Percentiles rank a stretch among this genome's conserved stretches.
These are phyloP conservation scores for Yamadazyma endophytica DNA, from an alignment of 805 yeast genomes.

Conservation along the genomic window DNA sequence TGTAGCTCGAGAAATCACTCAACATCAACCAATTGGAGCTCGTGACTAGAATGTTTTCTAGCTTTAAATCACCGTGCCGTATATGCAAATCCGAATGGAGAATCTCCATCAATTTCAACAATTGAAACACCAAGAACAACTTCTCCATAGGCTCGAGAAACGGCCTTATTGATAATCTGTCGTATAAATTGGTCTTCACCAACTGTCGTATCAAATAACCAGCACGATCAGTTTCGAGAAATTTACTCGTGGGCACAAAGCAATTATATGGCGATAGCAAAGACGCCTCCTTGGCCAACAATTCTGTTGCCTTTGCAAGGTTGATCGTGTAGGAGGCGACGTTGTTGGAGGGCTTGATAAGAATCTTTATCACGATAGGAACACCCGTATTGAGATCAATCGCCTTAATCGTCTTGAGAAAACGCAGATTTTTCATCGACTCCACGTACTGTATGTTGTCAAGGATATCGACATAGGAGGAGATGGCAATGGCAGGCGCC, in stretches of 20 bases:
- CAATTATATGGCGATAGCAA: conserved; percentile 49
- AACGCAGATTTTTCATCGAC: conserved; percentile 75
- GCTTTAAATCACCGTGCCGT: conserved; percentile 86
- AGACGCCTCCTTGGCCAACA: conserved; percentile 30
- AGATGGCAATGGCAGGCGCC: conserved; percentile 86
- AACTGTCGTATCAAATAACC: conserved; percentile 85
- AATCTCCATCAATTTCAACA: conserved; percentile 56
- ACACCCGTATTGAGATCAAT: conserved; percentile 62
- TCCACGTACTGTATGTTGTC: conserved; percentile 71
- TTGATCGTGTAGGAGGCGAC: conserved; percentile 15
- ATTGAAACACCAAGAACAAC: conserved; percentile 78
- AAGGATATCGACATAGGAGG: conserved; percentile 82
- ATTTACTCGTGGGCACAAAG: conserved; percentile 64
- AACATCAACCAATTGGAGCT: conserved; percentile 85
- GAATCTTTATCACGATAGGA: conserved; percentile 67
- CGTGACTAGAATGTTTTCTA: conserved; percentile 83
- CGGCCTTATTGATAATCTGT: conserved; percentile 81
- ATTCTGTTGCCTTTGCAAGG: conserved; percentile 21
- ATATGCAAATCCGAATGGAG: conserved; percentile 57
- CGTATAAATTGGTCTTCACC: conserved; percentile 77
- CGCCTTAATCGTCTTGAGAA: conserved; percentile 82
- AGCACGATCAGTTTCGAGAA: conserved; percentile 87
- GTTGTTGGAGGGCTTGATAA: conserved; percentile 53
- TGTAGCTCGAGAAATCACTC: conserved; percentile 75
- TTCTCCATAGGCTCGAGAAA: conserved; percentile 79